Percentiles rank a stretch among this genome's conserved stretches.
phyloP scores from a whole-genome alignment of 768 basidiomycete species.

The Cubamyces sp. region DNA sequence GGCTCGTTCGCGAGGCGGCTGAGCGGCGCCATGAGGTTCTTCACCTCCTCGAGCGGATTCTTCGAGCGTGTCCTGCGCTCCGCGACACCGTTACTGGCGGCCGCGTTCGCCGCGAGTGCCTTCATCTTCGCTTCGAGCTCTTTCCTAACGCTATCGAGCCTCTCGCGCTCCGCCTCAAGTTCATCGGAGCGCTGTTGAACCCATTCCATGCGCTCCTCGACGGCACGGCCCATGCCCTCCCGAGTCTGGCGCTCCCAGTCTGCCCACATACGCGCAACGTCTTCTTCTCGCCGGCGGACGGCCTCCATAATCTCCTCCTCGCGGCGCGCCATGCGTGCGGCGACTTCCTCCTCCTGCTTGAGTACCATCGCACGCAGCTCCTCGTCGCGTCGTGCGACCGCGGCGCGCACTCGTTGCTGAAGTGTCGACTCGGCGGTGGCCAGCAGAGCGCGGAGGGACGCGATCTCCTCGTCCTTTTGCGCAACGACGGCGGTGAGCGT shows the following conservation, averaged over 20 bases:
- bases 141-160: conserved; percentile 48
- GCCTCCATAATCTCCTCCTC: conserved; percentile 77
- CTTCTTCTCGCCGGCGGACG: conserved; percentile 63
- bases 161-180: conserved; percentile 52
- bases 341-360: conserved; percentile 74
- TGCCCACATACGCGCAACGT: conserved; percentile 64
- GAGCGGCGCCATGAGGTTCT: conserved; percentile 64
- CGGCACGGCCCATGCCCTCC: conserved; percentile 39
- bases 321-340: conserved; percentile 60
- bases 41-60: conserved; percentile 75
- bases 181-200: conserved; percentile 56
- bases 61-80: conserved; percentile 41
- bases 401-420: conserved; percentile 51
- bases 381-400: conserved; percentile 65
- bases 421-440: conserved; percentile 42
- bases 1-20: conserved; percentile 39
- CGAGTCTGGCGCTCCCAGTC: conserved; percentile 51
- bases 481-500: conserved; percentile 49
- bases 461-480: conserved; percentile 66
- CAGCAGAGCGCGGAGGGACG: conserved; percentile 46
- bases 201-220: conserved; percentile 50
- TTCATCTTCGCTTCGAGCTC: conserved; percentile 56
- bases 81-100: conserved; percentile 9
- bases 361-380: conserved; percentile 67
- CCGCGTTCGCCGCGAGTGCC: conserved; percentile 43